These are phyloP conservation scores for Golubevia pallescens DNA, from an alignment of 1,284 basidiomycete species.

Conservation along the genomic window DNA sequence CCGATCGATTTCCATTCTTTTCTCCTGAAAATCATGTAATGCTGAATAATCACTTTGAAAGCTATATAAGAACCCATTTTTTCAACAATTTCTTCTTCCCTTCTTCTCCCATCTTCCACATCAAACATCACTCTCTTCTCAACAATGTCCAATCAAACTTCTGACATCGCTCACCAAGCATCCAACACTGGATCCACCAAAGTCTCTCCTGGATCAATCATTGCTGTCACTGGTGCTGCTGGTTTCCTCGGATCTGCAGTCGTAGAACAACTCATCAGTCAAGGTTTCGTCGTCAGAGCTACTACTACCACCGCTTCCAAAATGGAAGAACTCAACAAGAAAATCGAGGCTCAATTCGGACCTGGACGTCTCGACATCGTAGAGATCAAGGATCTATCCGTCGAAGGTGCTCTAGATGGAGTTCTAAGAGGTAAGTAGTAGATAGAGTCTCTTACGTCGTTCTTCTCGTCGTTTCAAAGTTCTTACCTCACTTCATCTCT, in stretches of 20 bases:
- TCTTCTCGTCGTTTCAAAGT: neutral
- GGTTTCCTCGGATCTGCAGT: neutral
- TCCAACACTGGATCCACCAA: neutral
- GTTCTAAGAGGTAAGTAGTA: constrained; percentile 8
- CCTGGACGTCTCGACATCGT: constrained; percentile 9
- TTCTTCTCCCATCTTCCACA: too few relatives aligned
- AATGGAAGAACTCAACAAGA: constrained; percentile 3
- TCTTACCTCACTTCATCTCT: too few relatives aligned
- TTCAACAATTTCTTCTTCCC: too few relatives aligned
- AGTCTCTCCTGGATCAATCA: neutral
- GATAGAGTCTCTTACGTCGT: neutral
- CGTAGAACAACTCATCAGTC: neutral
- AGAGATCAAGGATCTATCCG: constrained; percentile 3
- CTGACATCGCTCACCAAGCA: too few relatives aligned
- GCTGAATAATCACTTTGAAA: too few relatives aligned
- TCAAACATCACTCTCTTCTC: too few relatives aligned
- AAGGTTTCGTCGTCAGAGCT: constrained; percentile 9
- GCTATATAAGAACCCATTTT: too few relatives aligned
- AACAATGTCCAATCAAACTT: too few relatives aligned
- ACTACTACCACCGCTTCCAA: constrained; percentile 1
- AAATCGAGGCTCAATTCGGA: constrained; percentile 9
- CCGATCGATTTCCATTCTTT: too few relatives aligned
- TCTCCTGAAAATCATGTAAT: too few relatives aligned
- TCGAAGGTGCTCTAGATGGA: constrained; percentile 2
- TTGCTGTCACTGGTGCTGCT: neutral